Conservation (phyloP, 1,284 basidiomycete species). For the Microbotryum saponariae region DNA sequence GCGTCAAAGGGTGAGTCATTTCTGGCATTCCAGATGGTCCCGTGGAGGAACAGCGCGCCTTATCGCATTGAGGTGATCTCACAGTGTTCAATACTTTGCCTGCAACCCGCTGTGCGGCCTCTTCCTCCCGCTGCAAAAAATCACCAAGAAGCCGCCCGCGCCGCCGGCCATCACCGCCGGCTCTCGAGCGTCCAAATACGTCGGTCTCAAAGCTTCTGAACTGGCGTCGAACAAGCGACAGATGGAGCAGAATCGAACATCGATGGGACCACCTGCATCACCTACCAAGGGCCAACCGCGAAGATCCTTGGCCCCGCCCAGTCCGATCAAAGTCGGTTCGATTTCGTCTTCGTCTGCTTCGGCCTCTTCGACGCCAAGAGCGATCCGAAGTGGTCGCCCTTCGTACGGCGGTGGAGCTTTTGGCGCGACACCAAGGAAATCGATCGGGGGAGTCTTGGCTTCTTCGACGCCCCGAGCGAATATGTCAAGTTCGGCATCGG, state of each 20-base stretch:
- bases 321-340: too few species aligned
- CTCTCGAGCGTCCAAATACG: constrained; percentile 72
- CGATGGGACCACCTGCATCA: too few species aligned
- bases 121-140: constrained; percentile 73
- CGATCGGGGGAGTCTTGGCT: constrained; percentile 5
- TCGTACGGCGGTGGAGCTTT: constrained; percentile 15
- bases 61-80: not conserved
- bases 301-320: too few species aligned
- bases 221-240: constrained; percentile 15
- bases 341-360: not conserved
- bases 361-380: constrained; percentile 43
- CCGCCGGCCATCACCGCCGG: constrained; percentile 56
- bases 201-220: constrained; percentile 38
- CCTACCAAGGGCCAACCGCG: too few species aligned
- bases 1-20: constrained; percentile 67
- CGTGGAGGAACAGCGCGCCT: too few species aligned
- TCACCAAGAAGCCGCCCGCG: constrained; percentile 40
- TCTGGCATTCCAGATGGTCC: constrained; percentile 6
- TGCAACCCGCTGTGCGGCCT: constrained; percentile 83
- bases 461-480: constrained; percentile 5
- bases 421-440: constrained; percentile 11
- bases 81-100: constrained; percentile 70
- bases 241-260: too few species aligned
- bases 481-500: not conserved
- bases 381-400: constrained; percentile 15